Evolutionary conservation across 257 asterid genomes (phyloP), one percentile per base, ranked within the genome.

Genomic region (Hygrophila difformis): DNA sequence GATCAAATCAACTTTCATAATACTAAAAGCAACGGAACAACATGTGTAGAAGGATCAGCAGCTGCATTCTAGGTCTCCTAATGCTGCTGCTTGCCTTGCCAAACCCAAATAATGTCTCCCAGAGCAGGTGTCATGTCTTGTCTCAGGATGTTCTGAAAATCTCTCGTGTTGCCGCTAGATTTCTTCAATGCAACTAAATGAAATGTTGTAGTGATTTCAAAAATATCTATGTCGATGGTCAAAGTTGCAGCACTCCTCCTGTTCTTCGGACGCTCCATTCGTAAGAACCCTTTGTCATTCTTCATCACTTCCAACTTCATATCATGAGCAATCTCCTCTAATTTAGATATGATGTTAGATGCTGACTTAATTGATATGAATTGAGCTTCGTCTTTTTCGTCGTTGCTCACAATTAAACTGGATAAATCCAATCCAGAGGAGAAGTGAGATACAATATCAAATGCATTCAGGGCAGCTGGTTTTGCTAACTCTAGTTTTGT

Each of bases 371-470:
- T 33, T 0, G 82, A 68, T 11, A 62, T 62, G 52, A 77, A 73
- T 34, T 49, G 62, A 52, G 62, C 62, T 39, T 70, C 79, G 23
- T 73, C 78, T 67, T 70, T 77, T 31, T 58, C 56, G 53, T 67
- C 59, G n/a, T 53, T 12, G 24, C 46, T 48, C 58, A 72, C 73
- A 15, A 77, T 73, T 17, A 73, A 31, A 39, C 76, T 76, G 15
- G 79, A 73, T 62, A 73, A 62, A 50, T 77, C 78, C n/a, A 73
- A 61, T 2, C 77, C 74, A 5, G 62, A 54, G 4, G 84, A 72
- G n/a, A n/a, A n/a, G n/a, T n/a, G 31, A 20, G 49, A 44, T 18
- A 44, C 21, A 22, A 44, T 44, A 10, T 44, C 49, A 20, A 44
- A 44, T 19, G 49, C 49, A 44, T 44, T 44, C 14, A 44, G 49